Evolutionary conservation across 31 red algal species (phyloP).

Genomic region (Endocladia muricata): DNA sequence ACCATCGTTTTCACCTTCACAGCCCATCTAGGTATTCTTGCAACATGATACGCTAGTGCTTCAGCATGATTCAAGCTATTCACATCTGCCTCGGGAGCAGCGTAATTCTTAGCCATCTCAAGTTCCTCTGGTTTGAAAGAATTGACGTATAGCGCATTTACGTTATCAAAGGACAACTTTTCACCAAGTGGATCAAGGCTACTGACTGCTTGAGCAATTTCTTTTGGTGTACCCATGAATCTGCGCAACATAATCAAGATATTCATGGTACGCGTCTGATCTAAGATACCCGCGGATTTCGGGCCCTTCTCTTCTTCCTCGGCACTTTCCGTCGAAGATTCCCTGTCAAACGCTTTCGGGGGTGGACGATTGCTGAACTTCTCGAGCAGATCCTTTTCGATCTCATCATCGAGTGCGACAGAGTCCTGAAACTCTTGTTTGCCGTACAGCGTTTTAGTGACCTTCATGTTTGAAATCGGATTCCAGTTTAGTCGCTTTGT

Average conservation of each 20-base stretch:
- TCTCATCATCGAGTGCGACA: conserved; percentile 47
- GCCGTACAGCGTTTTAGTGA: conserved; percentile 80
- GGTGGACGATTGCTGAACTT: conserved; percentile 69
- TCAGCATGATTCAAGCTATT: conserved; percentile 50
- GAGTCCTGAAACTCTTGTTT: conserved; percentile 49
- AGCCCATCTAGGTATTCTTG: conserved; percentile 43
- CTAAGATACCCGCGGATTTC: conserved; percentile 64
- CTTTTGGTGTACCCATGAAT: conserved; percentile 44
- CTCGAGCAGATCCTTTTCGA: conserved; percentile 60
- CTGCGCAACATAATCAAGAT: conserved; percentile 88
- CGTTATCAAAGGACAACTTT: conserved; percentile 70
- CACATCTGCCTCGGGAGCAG: conserved; percentile 48
- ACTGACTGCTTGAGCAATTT: conserved; percentile 66
- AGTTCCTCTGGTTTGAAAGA: conserved; percentile 67
- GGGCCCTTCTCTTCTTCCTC: conserved; percentile 11
- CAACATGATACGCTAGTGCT: conserved; percentile 38
- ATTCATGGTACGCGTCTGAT: conserved; percentile 67
- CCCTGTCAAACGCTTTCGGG: conserved; percentile 25
- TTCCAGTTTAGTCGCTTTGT: conserved; percentile 90
- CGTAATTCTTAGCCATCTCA: conserved; percentile 66
- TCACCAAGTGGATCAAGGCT: conserved; percentile 58
- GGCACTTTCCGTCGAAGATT: neutral
- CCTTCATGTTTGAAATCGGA: conserved; percentile 64
- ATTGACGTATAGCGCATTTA: conserved; percentile 48
- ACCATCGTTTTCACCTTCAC: conserved; percentile 61